A percentile compares a stretch with the other conserved stretches of the same genome.
Evolutionary conservation across 2,329 filamentous ascomycete genomes (phyloP).

Genomic region (Aureobasidium musti): DNA sequence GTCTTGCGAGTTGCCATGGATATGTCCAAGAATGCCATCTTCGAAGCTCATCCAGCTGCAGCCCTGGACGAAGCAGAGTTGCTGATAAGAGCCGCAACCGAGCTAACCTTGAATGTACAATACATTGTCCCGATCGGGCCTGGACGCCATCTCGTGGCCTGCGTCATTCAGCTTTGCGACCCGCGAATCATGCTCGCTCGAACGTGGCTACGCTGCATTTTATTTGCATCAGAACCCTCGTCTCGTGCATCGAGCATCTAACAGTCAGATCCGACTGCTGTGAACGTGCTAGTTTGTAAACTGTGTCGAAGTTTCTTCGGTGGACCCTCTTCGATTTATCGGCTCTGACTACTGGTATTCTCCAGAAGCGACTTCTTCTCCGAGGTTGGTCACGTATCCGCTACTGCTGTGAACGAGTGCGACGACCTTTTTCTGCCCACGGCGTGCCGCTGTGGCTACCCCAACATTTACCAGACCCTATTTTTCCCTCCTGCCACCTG

Average conservation of each 20-base stretch:
- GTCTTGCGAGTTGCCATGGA: background rate
- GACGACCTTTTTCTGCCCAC: background rate
- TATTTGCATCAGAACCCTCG: background rate
- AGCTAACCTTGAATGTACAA: background rate
- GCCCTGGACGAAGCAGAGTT: background rate
- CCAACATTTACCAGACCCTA: background rate
- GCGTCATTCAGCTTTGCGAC: background rate
- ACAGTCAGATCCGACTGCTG: background rate
- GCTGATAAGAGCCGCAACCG: conserved; percentile 20
- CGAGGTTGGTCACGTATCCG: conserved; percentile 7
- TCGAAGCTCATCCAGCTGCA: background rate
- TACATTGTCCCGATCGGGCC: conserved; percentile 17
- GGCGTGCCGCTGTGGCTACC: background rate
- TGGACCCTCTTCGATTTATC: background rate
- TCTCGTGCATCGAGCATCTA: background rate
- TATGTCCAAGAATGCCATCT: background rate
- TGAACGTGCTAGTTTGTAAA: conserved; percentile 10
- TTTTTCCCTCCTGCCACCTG: background rate
- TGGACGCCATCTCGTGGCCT: background rate
- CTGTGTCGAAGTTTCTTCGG: background rate
- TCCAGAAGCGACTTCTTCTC: background rate
- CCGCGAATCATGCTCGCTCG: background rate
- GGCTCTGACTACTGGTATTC: background rate
- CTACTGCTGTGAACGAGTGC: conserved; percentile 2
- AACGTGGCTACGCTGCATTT: background rate